Conservation (phyloP, 306 rosid genomes). For the Neltuma alba region DNA sequence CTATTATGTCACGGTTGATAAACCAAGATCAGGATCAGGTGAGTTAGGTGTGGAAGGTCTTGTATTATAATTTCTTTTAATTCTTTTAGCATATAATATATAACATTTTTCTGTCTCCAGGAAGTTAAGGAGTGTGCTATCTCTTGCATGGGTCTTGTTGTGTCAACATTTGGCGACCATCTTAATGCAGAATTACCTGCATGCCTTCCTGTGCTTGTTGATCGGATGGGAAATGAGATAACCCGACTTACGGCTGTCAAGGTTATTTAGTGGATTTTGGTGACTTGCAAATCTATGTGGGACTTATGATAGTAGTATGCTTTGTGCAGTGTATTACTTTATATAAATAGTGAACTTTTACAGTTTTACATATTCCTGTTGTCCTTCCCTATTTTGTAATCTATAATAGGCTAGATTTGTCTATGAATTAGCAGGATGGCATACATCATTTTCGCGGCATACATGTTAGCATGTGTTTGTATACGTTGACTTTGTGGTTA, state of each 20-base stretch:
- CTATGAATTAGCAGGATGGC: neutral
- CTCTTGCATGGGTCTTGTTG: conserved; percentile 96
- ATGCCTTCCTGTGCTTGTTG: conserved; percentile 98
- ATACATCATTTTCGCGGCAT: conserved; percentile 3
- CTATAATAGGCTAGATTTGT: neutral
- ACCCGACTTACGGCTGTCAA: conserved; percentile 98
- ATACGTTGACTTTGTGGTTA: neutral
- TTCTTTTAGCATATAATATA: conserved; percentile 17
- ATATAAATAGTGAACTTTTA: neutral
- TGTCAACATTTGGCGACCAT: conserved; percentile 96
- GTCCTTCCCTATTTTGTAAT: conserved; percentile 3
- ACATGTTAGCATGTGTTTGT: neutral
- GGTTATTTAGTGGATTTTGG: conserved; percentile 53
- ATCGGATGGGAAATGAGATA: conserved; percentile 99
- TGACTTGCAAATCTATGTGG: conserved; percentile 21
- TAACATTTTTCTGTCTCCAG: conserved; percentile 51
- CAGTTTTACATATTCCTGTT: neutral
- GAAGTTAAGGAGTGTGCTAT: conserved; percentile 99
- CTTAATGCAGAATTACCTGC: conserved; percentile 74
- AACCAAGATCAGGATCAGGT: conserved; percentile 99
- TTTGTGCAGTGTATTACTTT: neutral
- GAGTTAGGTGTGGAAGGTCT: conserved; percentile 32
- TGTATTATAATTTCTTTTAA: neutral
- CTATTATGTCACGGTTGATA: conserved; percentile 96
- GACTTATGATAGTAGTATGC: conserved; percentile 9